Percentiles rank a stretch among this genome's conserved stretches.
Evolutionary conservation across 192 early-diverging fungal species (phyloP).

Genomic region (Backusella tuberculispora): DNA sequence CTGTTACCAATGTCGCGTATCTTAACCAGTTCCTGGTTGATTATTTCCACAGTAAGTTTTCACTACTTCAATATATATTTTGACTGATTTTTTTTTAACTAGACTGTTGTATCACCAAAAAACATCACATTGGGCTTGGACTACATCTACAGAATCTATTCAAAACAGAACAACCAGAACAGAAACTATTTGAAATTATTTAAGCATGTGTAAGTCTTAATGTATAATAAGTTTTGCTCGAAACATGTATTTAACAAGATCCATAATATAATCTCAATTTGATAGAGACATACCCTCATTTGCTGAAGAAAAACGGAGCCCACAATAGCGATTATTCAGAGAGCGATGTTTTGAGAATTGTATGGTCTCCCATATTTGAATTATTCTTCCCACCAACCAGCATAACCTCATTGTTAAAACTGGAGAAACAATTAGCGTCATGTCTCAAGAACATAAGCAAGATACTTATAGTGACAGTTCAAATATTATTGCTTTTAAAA

Average conservation of each 20-base stretch:
- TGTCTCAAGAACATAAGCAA: constrained; percentile 26
- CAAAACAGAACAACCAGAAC: constrained; percentile 26
- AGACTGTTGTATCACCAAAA: constrained; percentile 24
- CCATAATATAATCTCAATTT: constrained; percentile 28
- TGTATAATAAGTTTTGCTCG: constrained; percentile 23
- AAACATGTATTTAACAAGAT: constrained; percentile 23
- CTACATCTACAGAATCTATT: constrained; percentile 26
- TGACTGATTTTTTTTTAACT: constrained; percentile 27
- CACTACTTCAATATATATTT: constrained; percentile 27
- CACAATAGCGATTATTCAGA: constrained; percentile 26
- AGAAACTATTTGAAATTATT: constrained; percentile 23
- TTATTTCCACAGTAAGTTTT: constrained; percentile 26
- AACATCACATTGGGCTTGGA: constrained; percentile 28
- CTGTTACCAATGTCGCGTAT: constrained; percentile 23
- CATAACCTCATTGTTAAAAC: constrained; percentile 22
- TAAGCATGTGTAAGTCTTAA: constrained; percentile 20
- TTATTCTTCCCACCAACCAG: constrained; percentile 25
- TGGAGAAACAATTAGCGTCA: constrained; percentile 21
- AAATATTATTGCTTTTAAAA: constrained; percentile 26
- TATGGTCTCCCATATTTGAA: constrained; percentile 29
- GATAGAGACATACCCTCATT: constrained; percentile 22
- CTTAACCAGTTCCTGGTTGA: constrained; percentile 26
- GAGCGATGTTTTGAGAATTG: constrained; percentile 22
- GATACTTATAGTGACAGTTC: constrained; percentile 19
- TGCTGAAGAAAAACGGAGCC: constrained; percentile 25